Evolutionary conservation across 192 early-diverging fungal genomes (phyloP), one percentile per base, ranked within the genome.

Genomic region (Thamnidium elegans): DNA sequence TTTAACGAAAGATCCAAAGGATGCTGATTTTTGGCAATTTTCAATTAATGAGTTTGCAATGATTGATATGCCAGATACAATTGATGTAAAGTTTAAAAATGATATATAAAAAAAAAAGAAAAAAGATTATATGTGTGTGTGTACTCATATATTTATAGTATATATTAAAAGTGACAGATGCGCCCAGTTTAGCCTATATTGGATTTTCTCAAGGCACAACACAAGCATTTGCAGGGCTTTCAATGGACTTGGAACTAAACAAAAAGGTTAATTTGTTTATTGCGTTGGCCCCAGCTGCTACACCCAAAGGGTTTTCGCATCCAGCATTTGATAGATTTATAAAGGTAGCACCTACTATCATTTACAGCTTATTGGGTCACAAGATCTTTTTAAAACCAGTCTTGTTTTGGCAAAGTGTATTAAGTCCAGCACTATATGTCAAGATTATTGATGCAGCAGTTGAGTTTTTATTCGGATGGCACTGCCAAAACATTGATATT

Each of bases 171-270:
- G 82, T 78, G 23, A 96, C 94, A 20, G 91, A 89, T 0, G 87
- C 83, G 2, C 73, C 78, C 17, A 84, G 82, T 32, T 75, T 98
- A 42, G 86, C 92, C 2, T 98, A 95, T 76, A 89, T 98, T 61
- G 96, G 96, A 20, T 98, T 96, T 63, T 95, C 93, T 39, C 96
- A 98, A 78, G 96, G 95, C 44, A 92, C 90, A 0, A 86, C 92
- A 4, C 91, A 94, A 73, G 90, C 89, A 20, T 94, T 96, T 70
- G 88, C 94, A 30, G 85, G 88, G 1, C 81, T 98, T 14, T 92
- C 93, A 34, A 79, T 93, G 48, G 90, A 90, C 70, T 83, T 81
- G 15, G 50, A 65, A 14, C 79, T 98, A 31, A 96, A 96, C 77
- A 72, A 87, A 53, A 88, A 91, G 69, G 78, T 98, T 66, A 89